These are phyloP conservation scores for Microcyclospora tardicrescens DNA, from an alignment of 2,329 filamentous ascomycete genomes.

Conservation along the genomic window DNA sequence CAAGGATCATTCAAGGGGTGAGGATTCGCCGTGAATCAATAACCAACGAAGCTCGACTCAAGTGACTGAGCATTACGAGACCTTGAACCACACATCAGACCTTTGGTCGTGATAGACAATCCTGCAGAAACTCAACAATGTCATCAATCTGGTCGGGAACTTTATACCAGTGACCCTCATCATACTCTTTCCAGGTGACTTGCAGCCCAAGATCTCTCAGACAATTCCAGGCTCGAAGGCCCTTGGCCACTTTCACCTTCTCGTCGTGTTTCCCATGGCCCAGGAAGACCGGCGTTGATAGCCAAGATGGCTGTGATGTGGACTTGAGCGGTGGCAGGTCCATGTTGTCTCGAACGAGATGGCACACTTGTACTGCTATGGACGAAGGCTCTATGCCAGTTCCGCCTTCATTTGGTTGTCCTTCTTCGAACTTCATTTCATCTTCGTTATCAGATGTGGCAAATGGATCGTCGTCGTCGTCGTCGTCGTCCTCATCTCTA, in stretches of 20 bases:
- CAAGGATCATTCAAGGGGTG: too few relatives aligned
- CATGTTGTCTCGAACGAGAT: constrained; percentile 3
- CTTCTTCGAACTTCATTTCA: not conserved
- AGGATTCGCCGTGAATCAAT: too few relatives aligned
- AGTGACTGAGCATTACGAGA: too few relatives aligned
- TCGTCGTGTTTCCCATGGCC: constrained; percentile 1
- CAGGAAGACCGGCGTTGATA: constrained; percentile 1
- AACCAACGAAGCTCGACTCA: too few relatives aligned
- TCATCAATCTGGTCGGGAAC: constrained; percentile 2
- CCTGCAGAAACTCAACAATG: constrained; percentile 1
- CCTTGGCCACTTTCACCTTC: constrained; percentile 1
- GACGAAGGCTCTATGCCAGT: not conserved
- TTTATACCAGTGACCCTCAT: constrained; percentile 4
- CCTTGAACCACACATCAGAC: too few relatives aligned
- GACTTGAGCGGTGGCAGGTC: constrained; percentile 1
- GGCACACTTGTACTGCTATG: not conserved
- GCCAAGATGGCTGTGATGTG: not conserved
- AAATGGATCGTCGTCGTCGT: constrained; percentile 1
- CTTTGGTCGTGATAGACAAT: too few relatives aligned
- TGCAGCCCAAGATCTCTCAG: too few relatives aligned
- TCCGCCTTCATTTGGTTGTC: too few relatives aligned
- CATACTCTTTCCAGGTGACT: constrained; percentile 2
- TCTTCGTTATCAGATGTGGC: constrained; percentile 1
- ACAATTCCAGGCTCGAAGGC: not conserved
- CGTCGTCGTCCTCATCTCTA: not conserved